Base-by-base conservation (phyloP, 1,284 basidiomycete species). In the Moesziomyces sp. region DNA sequence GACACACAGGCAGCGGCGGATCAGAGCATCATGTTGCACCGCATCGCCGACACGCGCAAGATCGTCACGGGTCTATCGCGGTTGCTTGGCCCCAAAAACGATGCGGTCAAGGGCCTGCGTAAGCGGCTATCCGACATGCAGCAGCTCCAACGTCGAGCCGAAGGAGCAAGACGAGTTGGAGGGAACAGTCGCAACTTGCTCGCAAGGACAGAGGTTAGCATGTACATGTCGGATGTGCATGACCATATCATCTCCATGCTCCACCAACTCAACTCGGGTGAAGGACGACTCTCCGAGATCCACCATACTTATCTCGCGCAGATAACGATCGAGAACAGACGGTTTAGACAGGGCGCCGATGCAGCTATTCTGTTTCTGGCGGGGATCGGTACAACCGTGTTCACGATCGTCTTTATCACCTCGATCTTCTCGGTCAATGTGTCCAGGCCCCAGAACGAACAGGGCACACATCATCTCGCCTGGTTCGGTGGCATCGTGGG, bases 171-270 rank as follows among this genome's bases (percentile, higher is more conserved):
- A 21, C 66, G 61, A 2, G 76, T 77, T 28, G 59, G 74, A 3
- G 72, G 46, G 3, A 64, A 67, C 18, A 64, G 78, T n/a, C 52
- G 70, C 8, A 68, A 52, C 49, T 54, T 57, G 50, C 42, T 67
- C 11, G 57, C 77, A 0, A 46, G 74, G 5, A 73, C 67, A 16
- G 79, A 81, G 59, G 76, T 86, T 28, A 68, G 74, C 6, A 92
- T 94, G 18, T 94, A 97, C 83, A 89, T 97, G 86, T 93, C 93
- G 47, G 95, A 98, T 84, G 89, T 98, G 4, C 92, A 95, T 87
- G 94, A 98, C 85, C 95, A 98, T 84, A 94, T 97, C 71, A 85
- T 95, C 30, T 91, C 93, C 3, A 87, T 97, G 71, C 91, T 95
- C 77, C 91, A 92, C 76, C 90, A 93, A 3, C 87, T 98, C 51